These are phyloP conservation scores for Talaromyces sp. DNA, from an alignment of 2,329 filamentous ascomycete genomes.

Conservation along the genomic window DNA sequence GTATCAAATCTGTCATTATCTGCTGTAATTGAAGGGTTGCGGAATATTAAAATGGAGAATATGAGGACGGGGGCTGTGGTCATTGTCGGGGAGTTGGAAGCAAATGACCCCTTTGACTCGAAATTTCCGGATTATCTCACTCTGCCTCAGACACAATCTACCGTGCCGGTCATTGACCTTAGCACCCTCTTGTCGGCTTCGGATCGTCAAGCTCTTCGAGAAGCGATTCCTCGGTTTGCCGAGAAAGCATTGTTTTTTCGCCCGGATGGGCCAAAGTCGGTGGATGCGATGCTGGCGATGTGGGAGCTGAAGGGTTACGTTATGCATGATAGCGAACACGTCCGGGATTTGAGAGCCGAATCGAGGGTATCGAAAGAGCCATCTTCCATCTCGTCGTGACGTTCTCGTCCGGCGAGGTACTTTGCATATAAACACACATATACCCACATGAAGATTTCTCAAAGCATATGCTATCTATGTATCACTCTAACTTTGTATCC, in stretches of 20 bases:
- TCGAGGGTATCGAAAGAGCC: too few relatives aligned
- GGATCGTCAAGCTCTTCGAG: conserved; percentile 30
- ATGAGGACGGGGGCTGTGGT: conserved; percentile 14
- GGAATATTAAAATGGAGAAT: conserved; percentile 11
- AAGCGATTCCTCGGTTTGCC: conserved; percentile 28
- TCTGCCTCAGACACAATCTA: conserved; percentile 28
- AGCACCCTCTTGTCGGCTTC: conserved; percentile 28
- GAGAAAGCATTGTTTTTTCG: conserved; percentile 36
- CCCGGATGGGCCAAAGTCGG: conserved; percentile 27
- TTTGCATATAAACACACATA: background rate
- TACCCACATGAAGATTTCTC: background rate
- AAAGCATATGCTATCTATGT: conserved; percentile 10
- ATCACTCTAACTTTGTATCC: background rate
- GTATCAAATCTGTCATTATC: conserved; percentile 1
- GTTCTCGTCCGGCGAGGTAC: background rate
- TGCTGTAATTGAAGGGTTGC: conserved; percentile 5
- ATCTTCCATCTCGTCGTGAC: too few relatives aligned
- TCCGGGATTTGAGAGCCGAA: background rate
- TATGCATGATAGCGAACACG: conserved; percentile 16
- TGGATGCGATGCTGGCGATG: conserved; percentile 33
- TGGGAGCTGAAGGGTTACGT: conserved; percentile 40
- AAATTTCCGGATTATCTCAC: conserved; percentile 28
- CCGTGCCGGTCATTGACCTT: conserved; percentile 39
- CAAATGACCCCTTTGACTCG: background rate
- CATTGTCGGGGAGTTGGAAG: conserved; percentile 2